Conservation (phyloP, 2,329 filamentous ascomycete species). For the Scedosporium minutisporum region DNA sequence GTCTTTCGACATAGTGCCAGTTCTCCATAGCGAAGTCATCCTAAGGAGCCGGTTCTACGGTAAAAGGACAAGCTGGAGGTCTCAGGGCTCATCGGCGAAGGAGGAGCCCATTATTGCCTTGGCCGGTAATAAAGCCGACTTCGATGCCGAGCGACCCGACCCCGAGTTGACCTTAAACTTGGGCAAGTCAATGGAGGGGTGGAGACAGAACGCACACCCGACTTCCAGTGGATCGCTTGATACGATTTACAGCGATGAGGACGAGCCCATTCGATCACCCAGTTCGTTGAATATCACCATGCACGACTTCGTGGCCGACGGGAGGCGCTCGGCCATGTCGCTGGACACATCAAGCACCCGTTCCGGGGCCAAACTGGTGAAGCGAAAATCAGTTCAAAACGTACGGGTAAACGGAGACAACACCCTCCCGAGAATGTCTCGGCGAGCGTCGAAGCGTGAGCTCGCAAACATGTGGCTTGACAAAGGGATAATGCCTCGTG, state of each 20-base stretch:
- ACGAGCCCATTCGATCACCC: constrained; percentile 11
- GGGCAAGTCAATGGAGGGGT: neutral
- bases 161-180: neutral
- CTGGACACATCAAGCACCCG: neutral
- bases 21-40: constrained; percentile 15
- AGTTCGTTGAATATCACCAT: constrained; percentile 9
- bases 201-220: too few relatives aligned
- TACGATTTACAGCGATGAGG: constrained; percentile 3
- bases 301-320: neutral
- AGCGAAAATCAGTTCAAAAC: neutral
- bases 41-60: neutral
- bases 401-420: neutral
- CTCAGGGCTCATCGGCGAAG: neutral
- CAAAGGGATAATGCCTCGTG: constrained; percentile 21
- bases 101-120: constrained; percentile 47
- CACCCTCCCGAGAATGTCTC: neutral
- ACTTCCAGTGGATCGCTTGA: too few relatives aligned
- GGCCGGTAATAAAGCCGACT: constrained; percentile 60
- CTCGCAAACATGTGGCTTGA: constrained; percentile 26
- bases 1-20: constrained; percentile 13
- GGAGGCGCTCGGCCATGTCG: neutral
- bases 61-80: neutral
- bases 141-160: constrained; percentile 19
- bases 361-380: neutral
- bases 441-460: constrained; percentile 10